Percentiles rank a stretch among this genome's conserved stretches.
Evolutionary conservation across 1,284 basidiomycete species (phyloP).

Genomic region (Moniliella sp.): DNA sequence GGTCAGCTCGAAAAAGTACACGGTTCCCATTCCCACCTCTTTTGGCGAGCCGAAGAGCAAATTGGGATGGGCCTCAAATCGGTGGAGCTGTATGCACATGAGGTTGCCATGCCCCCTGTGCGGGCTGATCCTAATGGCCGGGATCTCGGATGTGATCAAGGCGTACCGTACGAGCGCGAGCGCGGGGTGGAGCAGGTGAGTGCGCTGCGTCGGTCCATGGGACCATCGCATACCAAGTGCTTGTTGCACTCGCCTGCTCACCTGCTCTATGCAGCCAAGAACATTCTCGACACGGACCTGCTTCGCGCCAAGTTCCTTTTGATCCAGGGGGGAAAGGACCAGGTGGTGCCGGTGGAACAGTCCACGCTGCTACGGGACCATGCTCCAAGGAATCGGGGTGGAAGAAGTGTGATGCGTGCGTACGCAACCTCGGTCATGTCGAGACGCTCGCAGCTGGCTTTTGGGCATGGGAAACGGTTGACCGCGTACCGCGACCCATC

Average conservation of each 20-base stretch:
- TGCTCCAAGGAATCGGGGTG: constrained; percentile 35
- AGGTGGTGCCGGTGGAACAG: constrained; percentile 32
- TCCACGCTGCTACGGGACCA: constrained; percentile 33
- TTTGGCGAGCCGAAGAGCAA: constrained; percentile 10
- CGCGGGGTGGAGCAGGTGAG: constrained; percentile 35
- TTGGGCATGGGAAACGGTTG: constrained; percentile 17
- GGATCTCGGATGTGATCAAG: constrained; percentile 35
- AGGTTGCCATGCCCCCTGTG: constrained; percentile 30
- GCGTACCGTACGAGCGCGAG: constrained; percentile 28
- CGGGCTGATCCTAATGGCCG: constrained; percentile 34
- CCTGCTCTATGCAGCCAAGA: constrained; percentile 34
- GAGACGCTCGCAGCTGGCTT: constrained; percentile 28
- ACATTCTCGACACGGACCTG: constrained; percentile 29
- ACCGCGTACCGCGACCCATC: too few relatives aligned
- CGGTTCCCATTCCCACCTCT: too few relatives aligned
- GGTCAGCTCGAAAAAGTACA: too few relatives aligned
- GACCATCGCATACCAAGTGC: constrained; percentile 33
- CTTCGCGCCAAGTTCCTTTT: constrained; percentile 34
- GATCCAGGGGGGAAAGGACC: constrained; percentile 35
- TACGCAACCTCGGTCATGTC: constrained; percentile 33
- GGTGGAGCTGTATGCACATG: constrained; percentile 33
- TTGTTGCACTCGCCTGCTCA: constrained; percentile 35
- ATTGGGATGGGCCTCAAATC: constrained; percentile 22
- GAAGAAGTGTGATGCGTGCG: constrained; percentile 26
- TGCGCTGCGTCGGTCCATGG: constrained; percentile 30